phyloP scores from a whole-genome alignment of 257 asterid genomes.

The Solanum chmielewskii region DNA sequence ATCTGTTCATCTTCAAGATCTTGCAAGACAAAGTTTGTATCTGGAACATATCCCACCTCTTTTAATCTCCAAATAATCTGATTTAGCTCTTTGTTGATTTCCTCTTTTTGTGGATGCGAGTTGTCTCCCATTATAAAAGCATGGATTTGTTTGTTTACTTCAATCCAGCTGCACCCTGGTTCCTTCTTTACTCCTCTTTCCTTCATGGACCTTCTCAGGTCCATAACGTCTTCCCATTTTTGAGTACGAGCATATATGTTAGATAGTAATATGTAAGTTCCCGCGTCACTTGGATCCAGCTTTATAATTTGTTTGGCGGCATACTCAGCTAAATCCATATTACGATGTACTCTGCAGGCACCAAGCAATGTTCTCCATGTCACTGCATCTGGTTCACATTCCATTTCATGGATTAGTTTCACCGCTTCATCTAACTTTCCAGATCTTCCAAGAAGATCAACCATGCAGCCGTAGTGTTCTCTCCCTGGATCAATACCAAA shows the following conservation, averaged over 20 bases:
- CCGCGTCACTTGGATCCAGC: conserved; percentile 68
- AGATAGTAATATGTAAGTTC: conserved; percentile 61
- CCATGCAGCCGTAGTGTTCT: conserved; percentile 89
- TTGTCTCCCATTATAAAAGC: conserved; percentile 68
- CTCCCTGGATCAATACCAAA: conserved; percentile 66
- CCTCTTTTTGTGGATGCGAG: conserved; percentile 48
- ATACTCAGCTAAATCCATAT: conserved; percentile 68
- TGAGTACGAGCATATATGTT: conserved; percentile 71
- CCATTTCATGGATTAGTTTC: conserved; percentile 54
- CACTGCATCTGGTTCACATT: conserved; percentile 65
- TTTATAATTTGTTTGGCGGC: conserved; percentile 70
- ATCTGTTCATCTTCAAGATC: conserved; percentile 87
- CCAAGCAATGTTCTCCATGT: conserved; percentile 88
- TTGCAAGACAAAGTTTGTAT: conserved; percentile 72
- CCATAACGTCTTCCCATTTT: conserved; percentile 60
- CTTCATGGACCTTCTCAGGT: conserved; percentile 55
- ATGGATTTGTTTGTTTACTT: conserved; percentile 56
- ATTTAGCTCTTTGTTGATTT: conserved; percentile 40
- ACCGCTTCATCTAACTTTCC: conserved; percentile 76
- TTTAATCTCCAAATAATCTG: conserved; percentile 41
- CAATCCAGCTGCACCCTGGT: conserved; percentile 98
- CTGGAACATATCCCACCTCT: conserved; percentile 72
- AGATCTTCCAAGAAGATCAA: conserved; percentile 87
- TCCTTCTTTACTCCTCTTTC: conserved; percentile 66
- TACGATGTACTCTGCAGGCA: conserved; percentile 74